Percentiles rank a stretch among this genome's conserved stretches.
These are phyloP conservation scores for Diaporthe citrichinensis DNA, from an alignment of 2,329 filamentous ascomycete genomes.

Conservation along the genomic window DNA sequence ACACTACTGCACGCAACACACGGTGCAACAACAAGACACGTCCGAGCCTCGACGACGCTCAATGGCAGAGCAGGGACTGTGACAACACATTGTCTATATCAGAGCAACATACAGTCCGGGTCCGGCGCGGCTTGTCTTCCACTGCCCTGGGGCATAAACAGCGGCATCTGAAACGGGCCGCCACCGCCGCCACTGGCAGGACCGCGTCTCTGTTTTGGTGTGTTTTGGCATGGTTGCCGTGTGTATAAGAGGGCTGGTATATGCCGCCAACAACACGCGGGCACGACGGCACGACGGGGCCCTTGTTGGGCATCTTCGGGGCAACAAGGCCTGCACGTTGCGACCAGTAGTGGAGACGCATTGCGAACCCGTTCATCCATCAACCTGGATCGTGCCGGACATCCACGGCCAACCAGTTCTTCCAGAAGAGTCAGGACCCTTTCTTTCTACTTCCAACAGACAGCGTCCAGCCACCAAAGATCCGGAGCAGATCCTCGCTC, in stretches of 20 bases:
- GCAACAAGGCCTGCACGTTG: conserved; percentile 11
- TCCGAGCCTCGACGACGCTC: background rate
- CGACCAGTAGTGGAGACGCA: conserved; percentile 22
- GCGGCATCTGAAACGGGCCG: conserved; percentile 29
- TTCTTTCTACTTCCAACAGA: conserved; percentile 16
- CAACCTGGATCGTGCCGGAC: conserved; percentile 32
- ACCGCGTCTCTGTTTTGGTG: conserved; percentile 28
- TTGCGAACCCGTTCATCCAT: conserved; percentile 33
- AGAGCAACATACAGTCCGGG: background rate
- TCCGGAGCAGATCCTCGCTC: background rate
- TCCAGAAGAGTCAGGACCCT: conserved; percentile 28
- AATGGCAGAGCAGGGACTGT: background rate
- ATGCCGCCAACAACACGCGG: conserved; percentile 10
- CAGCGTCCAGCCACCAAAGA: conserved; percentile 17
- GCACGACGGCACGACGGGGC: background rate
- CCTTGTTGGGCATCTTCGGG: conserved; percentile 25
- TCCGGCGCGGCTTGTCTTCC: background rate
- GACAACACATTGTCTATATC: conserved; percentile 20
- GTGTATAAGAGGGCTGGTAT: conserved; percentile 34
- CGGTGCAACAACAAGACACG: conserved; percentile 20
- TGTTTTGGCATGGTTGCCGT: conserved; percentile 28
- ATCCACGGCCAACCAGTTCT: conserved; percentile 38
- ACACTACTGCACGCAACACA: conserved; percentile 15
- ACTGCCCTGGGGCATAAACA: conserved; percentile 14
- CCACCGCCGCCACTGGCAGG: background rate